Evolutionary conservation across 108 stramenopile genomes (phyloP).

Genomic region (Schizochytrium sp.): DNA sequence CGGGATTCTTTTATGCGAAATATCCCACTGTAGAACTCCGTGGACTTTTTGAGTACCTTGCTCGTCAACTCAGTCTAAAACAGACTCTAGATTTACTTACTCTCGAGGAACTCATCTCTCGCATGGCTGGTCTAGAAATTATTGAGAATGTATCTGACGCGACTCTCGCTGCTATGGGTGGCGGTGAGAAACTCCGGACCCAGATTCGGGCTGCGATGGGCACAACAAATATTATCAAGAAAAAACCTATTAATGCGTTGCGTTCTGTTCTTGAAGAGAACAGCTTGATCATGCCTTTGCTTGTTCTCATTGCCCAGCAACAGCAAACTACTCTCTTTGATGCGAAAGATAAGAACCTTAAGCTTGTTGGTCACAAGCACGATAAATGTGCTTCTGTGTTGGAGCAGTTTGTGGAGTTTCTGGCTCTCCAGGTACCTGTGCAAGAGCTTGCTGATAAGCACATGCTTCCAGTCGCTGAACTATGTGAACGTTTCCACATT

Average conservation of each 20-base stretch:
- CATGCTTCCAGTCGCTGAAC: neutral
- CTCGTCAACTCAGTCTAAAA: neutral
- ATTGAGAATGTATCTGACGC: slow-evolving; percentile 32
- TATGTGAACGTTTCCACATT: neutral
- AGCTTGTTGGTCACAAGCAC: slow-evolving; percentile 57
- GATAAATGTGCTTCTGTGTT: slow-evolving; percentile 50
- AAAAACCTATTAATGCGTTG: neutral
- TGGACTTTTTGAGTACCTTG: neutral
- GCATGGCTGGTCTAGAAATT: slow-evolving; percentile 38
- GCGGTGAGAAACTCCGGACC: neutral
- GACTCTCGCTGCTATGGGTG: slow-evolving; percentile 49
- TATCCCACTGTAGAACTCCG: slow-evolving; percentile 50
- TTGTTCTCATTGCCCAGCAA: slow-evolving; percentile 60
- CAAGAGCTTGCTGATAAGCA: slow-evolving; percentile 19
- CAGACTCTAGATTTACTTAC: slow-evolving; percentile 11
- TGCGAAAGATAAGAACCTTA: neutral
- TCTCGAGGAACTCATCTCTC: slow-evolving; percentile 45
- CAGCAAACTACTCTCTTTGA: neutral
- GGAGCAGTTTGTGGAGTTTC: slow-evolving; percentile 42
- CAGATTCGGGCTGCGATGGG: slow-evolving; percentile 3
- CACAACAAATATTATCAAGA: neutral
- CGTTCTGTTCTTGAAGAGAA: neutral
- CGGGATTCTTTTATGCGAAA: slow-evolving; percentile 20
- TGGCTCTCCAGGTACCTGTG: slow-evolving; percentile 53
- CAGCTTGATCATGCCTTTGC: slow-evolving; percentile 36